Evolutionary conservation across 208 protist genomes (phyloP), one percentile per base, ranked within the genome.

Genomic region (Trypanosoma avium): DNA sequence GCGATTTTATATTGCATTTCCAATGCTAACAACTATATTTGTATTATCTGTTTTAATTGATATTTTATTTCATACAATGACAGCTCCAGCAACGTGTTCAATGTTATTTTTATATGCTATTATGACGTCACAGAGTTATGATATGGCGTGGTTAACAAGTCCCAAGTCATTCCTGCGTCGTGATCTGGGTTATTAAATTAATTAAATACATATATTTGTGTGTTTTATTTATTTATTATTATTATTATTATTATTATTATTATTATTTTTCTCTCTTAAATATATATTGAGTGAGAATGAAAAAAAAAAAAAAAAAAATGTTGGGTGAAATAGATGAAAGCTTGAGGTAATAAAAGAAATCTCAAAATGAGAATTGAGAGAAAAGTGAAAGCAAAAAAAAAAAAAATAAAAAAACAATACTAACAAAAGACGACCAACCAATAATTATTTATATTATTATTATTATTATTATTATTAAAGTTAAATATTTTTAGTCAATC

Each of bases 131-230:
- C 76, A 85, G 36, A 89, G 79, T 61, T 87, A 90, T 63, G 80
- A 92, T 50, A 90, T 95, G 90, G 85, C 83, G 43, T 95, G 90
- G 90, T 74, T 95, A 32, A 93, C 86, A 42, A 92, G 84, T 54
- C 90, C 90, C 17, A 95, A 93, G 61, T 81, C 83, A 29, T 95
- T 95, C 70, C 71, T 92, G 45, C 76, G 82, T 30, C 73, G 86
- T 4, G 86, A 92, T 42, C 55, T 95, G 6, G 83, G 86, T n/a
- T 95, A 95, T 54, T 95, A 93, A 72, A 12, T 42, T 10, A 29
- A n/a, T 6, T 22, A 12, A 46, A 43, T 19, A 26, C 13, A 57
- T 59, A 19, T 61, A 19, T 27, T 43, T 12, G 19, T 27, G 42
- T 67, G 22, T 42, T 27, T 52, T 24, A 30, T 24, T 30, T n/a